phyloP scores from a whole-genome alignment of 305 asterid species.

The Plantago coronopus region DNA sequence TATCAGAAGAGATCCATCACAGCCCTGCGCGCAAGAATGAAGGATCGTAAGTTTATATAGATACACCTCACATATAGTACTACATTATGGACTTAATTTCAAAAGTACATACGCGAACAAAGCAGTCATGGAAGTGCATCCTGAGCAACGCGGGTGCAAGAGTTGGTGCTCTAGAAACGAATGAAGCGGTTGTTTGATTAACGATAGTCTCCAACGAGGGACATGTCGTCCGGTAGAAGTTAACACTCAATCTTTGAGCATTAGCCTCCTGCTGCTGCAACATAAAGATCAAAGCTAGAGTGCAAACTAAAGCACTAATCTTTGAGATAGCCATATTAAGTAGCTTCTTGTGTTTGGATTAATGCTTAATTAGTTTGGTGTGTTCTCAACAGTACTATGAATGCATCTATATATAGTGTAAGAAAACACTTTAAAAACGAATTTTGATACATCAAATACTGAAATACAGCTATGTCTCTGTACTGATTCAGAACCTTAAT shows the following conservation, averaged over 20 bases:
- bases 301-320: not conserved
- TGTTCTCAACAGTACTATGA: not conserved
- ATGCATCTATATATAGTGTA: too few species aligned
- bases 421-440: too few species aligned
- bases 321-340: constrained; percentile 1
- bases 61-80: not conserved
- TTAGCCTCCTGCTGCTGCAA: not conserved
- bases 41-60: not conserved
- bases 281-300: not conserved
- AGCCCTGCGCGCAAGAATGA: constrained; percentile 30
- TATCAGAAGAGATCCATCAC: constrained; percentile 51
- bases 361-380: not conserved
- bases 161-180: not conserved
- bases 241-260: not conserved
- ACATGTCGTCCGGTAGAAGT: not conserved
- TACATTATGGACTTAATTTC: not conserved
- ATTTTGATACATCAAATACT: too few species aligned
- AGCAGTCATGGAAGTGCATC: constrained; percentile 11
- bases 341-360: not conserved
- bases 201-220: constrained; percentile 6
- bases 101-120: not conserved
- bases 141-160: constrained; percentile 2
- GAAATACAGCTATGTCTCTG: too few species aligned
- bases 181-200: not conserved
- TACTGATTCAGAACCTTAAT: too few species aligned